Evolutionary conservation across 2,329 filamentous ascomycete species (phyloP).

Genomic region (Penicillium fuscoglaucum): DNA sequence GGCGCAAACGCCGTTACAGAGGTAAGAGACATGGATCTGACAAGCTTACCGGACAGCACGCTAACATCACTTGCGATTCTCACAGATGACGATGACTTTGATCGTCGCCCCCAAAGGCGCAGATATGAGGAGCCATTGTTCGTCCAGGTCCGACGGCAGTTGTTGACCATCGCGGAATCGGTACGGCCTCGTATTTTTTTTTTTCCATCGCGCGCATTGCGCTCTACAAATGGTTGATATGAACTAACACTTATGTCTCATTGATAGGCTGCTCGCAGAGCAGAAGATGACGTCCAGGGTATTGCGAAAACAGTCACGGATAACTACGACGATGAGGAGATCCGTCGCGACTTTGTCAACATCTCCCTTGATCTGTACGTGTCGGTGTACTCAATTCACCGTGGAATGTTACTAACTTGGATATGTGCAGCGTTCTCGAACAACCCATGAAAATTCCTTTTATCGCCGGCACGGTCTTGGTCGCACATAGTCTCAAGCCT

Average conservation of each 20-base stretch:
- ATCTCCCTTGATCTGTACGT: slow-evolving; percentile 71
- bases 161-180: slow-evolving; percentile 79
- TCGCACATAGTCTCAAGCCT: slow-evolving; percentile 74
- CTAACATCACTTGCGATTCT: slow-evolving; percentile 28
- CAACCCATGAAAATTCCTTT: slow-evolving; percentile 99
- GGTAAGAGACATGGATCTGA: slow-evolving; percentile 51
- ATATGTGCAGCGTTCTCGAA: slow-evolving; percentile 62
- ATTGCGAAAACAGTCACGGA: slow-evolving; percentile 77
- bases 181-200: slow-evolving; percentile 32
- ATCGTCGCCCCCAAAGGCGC: slow-evolving; percentile 69
- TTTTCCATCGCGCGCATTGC: slow-evolving; percentile 2
- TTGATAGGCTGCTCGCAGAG: slow-evolving; percentile 64
- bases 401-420: slow-evolving; percentile 7
- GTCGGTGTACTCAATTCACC: not conserved
- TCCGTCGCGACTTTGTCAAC: slow-evolving; percentile 71
- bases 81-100: slow-evolving; percentile 73
- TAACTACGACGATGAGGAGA: slow-evolving; percentile 80
- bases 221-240: not conserved
- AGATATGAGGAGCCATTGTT: slow-evolving; percentile 72
- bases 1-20: slow-evolving; percentile 75
- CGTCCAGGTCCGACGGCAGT: slow-evolving; percentile 72
- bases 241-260: slow-evolving; percentile 12
- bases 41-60: slow-evolving; percentile 10
- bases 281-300: slow-evolving; percentile 73
- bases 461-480: slow-evolving; percentile 76